Base-by-base conservation (phyloP, 176 grass and related monocot genomes). In the Musa acuminata region DNA sequence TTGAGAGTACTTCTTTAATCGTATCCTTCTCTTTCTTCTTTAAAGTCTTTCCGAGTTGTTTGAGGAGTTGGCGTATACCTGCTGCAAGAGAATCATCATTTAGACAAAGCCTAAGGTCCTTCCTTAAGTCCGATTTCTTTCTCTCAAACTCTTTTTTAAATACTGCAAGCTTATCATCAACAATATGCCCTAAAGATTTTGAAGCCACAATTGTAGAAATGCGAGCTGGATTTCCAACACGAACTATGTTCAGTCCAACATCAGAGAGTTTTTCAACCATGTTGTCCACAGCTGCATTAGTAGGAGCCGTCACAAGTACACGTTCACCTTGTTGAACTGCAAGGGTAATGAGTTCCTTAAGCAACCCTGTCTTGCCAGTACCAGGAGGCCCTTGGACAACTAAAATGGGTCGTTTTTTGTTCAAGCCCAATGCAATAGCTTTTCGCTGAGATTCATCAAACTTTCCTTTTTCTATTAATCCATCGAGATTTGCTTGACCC, bases 101-200 rank as follows among this genome's bases (percentile, higher is more conserved):
- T 80, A 98, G 87, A 80, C 94, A 98, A 57, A 85, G 83, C 55
- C 84, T 91, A 83, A 93, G 82, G 77, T 98, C 94, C 72, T 93
- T 93, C 74, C 94, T 91, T 72, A 98, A 81, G 80, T 98, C 90
- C 3, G 85, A 87, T 77, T 85, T 89, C 83, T 91, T 93, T 76
- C 94, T 93, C 82, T 93, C 94, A 80, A 98, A 84, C 43, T 98
- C 90, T 72, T 90, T 93, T 75, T 87, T 91, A 63, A 91, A 98
- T 23, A 82, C 53, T 35, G 48, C 77, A 85, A 98, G 94, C 78
- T 72, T 93, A 35, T 72, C 22, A 77, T 87, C 87, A 49, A 98
- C 94, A 82, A 93, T 87, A 60, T 93, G 86, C 53, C 80, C 77
- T 74, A 98, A 81, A 35, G 90, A 93, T 76, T 93, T 98, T 23